Base-by-base conservation (phyloP, 2,329 filamentous ascomycete genomes). In the Colletotrichum gloeosporioides region DNA sequence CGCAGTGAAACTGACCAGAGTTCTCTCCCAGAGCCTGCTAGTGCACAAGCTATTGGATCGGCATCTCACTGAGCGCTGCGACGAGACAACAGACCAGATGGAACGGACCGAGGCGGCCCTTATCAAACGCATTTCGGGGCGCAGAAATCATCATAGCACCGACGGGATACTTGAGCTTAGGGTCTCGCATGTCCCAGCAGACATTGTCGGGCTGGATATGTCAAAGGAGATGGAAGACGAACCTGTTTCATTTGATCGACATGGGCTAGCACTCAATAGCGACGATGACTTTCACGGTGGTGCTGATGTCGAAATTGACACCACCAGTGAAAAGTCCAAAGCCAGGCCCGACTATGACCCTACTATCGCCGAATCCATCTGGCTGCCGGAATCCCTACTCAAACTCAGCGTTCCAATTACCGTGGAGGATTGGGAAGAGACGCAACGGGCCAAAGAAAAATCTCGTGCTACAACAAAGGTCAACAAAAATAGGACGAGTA, bases 1-100 rank as follows among this genome's bases (percentile, higher is more conserved):
- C 1, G 96, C 96, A 18, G 91, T 94, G 81, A 98, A 98, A 81
- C 95, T 98, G 77, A 93, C 98, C 32, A 91, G 93, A 16, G 93
- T 95, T 32, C 86, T 99, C 13, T 94, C 95, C 0, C 95, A 95
- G 13, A 92, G 93, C 9, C 85, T 99, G 2, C 87, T 99, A 4
- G 88, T 92, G 16, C 91, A 90, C 76, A 92, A 90, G 76, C 87
- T 93, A 78, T 83, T 88, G 78, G 77, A 84, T 83, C 70, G 87
- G 82, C 31, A 75, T 22, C 34, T 71, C 25, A 75, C 84, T 82
- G 31, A 83, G 82, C 79, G 83, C 16, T 7, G 66, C 15, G 77
- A 76, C 2, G 69, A 59, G 10, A 70, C 73, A 22, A 55, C 25
- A 78, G 79, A 29, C 77, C 82, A 78, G 2, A 78, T 73, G 3